phyloP scores from a whole-genome alignment of 768 basidiomycete genomes.

The Suillus weaverae region DNA sequence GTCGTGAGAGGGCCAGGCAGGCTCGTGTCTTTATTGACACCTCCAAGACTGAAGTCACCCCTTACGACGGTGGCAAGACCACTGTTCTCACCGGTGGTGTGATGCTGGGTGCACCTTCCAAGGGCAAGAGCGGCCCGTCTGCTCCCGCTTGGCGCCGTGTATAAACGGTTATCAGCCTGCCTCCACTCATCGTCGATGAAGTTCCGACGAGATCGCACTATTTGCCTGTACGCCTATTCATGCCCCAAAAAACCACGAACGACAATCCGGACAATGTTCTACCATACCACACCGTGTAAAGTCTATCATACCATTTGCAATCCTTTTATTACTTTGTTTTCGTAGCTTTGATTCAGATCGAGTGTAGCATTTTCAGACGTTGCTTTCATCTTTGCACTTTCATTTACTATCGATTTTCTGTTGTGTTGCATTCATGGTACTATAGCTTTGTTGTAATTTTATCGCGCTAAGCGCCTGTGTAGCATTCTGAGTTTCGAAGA shows the following conservation, averaged over 20 bases:
- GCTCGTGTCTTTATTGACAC: slow-evolving; percentile 73
- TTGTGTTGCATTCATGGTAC: slow-evolving; percentile 25
- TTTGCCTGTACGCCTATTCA: slow-evolving; percentile 23
- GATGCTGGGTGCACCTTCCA: slow-evolving; percentile 65
- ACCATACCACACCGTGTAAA: slow-evolving; percentile 35
- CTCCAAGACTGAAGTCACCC: slow-evolving; percentile 76
- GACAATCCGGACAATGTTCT: slow-evolving; percentile 27
- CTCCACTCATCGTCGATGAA: background rate
- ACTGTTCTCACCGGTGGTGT: slow-evolving; percentile 86
- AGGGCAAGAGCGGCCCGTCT: slow-evolving; percentile 27
- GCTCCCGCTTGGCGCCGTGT: slow-evolving; percentile 55
- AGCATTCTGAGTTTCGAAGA: background rate
- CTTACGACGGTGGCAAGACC: slow-evolving; percentile 86
- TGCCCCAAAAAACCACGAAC: slow-evolving; percentile 26
- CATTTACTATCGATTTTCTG: slow-evolving; percentile 17
- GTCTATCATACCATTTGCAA: slow-evolving; percentile 29
- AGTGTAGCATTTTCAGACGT: slow-evolving; percentile 25
- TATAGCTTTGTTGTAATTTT: slow-evolving; percentile 34
- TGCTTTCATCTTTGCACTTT: slow-evolving; percentile 9
- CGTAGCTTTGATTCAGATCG: slow-evolving; percentile 20
- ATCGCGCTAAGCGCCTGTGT: background rate
- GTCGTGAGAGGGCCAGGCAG: slow-evolving; percentile 68
- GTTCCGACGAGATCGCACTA: slow-evolving; percentile 11
- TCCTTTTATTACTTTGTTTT: slow-evolving; percentile 25
- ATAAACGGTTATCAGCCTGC: slow-evolving; percentile 26